Evolutionary conservation across 192 early-diverging fungal species (phyloP).

Genomic region (Mortierella hygrophila): DNA sequence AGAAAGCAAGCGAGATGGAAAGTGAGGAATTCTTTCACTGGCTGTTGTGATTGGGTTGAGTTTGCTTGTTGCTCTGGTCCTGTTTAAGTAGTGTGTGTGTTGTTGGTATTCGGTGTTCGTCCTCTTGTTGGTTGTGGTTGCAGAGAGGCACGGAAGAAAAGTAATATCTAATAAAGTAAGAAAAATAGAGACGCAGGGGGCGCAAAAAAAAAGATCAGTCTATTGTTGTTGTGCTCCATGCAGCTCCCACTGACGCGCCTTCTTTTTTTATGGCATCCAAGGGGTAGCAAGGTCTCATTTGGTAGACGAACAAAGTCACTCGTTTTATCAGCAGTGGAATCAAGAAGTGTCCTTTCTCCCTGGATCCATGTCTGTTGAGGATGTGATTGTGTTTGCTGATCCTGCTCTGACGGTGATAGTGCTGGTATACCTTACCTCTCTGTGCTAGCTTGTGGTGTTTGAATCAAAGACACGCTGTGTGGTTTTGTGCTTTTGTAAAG

Average conservation of each 20-base stretch:
- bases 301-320: too few species aligned
- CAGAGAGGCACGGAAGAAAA: background rate
- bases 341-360: background rate
- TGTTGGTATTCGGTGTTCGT: background rate
- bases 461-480: slow-evolving; percentile 1
- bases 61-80: background rate
- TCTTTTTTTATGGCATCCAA: background rate
- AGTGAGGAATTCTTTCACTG: background rate
- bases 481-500: background rate
- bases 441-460: background rate
- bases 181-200: background rate
- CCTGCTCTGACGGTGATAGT: background rate
- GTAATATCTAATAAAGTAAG: background rate
- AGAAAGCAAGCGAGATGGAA: background rate
- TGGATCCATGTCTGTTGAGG: background rate
- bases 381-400: background rate
- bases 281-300: background rate
- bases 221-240: background rate
- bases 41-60: background rate
- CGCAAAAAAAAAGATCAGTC: background rate
- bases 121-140: background rate
- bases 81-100: background rate
- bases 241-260: background rate
- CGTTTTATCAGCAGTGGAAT: background rate
- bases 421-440: background rate